Conservation (phyloP, 805 yeast species). For the Schwanniomyces yamadae region DNA sequence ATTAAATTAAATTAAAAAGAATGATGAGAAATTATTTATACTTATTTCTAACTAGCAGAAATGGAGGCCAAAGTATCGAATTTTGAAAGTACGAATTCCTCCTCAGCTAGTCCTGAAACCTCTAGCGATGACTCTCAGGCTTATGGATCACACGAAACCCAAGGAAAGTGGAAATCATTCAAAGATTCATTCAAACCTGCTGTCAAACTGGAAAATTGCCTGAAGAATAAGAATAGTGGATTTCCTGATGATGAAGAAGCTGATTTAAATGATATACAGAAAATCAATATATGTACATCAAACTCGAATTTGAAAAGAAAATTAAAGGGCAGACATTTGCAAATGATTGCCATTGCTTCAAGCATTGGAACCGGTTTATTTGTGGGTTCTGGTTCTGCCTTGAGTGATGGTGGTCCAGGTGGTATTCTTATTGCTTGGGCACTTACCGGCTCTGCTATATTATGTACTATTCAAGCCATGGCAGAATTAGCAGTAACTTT, state of each 20-base stretch:
- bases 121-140: conserved; percentile 3
- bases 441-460: conserved; percentile 34
- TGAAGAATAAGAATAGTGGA: no score
- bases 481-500: conserved; percentile 47
- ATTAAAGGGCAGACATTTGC: conserved; percentile 35
- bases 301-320: conserved; percentile 36
- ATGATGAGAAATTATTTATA: no score
- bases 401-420: conserved; percentile 39
- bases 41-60: no score
- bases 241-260: conserved; percentile 19
- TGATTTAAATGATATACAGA: conserved; percentile 34
- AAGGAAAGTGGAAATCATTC: conserved; percentile 40
- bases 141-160: conserved; percentile 2
- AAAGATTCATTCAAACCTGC: conserved; percentile 50
- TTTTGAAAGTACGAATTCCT: no score
- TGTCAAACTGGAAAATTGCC: conserved; percentile 21
- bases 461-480: conserved; percentile 43
- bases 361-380: conserved; percentile 45
- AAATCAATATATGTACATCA: conserved; percentile 40
- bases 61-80: no score
- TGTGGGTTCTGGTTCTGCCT: conserved; percentile 40
- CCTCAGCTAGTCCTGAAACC: not conserved
- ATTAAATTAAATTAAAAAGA: not conserved
- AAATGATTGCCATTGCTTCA: conserved; percentile 45
- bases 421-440: conserved; percentile 41